Base-by-base conservation (phyloP, 2,329 filamentous ascomycete genomes). In the Neocucurbitaria cava region DNA sequence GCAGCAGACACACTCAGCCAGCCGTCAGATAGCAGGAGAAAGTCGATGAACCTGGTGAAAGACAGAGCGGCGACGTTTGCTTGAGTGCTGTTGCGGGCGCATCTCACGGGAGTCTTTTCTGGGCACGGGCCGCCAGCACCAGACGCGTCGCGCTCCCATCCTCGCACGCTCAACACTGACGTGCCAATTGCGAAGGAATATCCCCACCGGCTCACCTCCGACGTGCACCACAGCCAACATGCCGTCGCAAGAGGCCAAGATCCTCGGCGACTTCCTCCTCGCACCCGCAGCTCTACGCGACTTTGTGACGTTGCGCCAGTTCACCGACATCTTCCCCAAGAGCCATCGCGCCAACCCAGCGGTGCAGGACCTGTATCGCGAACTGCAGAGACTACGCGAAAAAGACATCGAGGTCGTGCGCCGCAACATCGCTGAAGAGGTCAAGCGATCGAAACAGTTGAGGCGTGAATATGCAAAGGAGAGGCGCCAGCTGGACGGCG, bases 191-290 rank as follows among this genome's bases (percentile, higher is more conserved):
- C 28, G 31, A 28, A 24, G 28, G 11, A 9, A 7, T 13, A 11
- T 13, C 21, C 28, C 26, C 0, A 17, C 28, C 9, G 2, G 15
- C 33, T 42, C 43, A 20, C 41, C n/a, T 8, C 31, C 38, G 4
- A 30, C 56, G 15, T 30, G 36, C 26, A 8, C 46, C 49, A 41
- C 38, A 17, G 47, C 48, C 31, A 58, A 59, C 56, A 92, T 92
- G 89, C 80, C 90, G 3, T 87, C 89, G 8, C 88, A 87, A 40
- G 92, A 96, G 78, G 81, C 85, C 51, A 84, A 86, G 24, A 90
- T 96, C 61, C 84, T 96, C 46, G 82, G 83, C 68, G 88, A 89
- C 75, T 96, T 94, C 73, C 85, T 96, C 54, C 84, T 96, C 31
- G 82, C 88, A 26, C 90, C 92, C 11, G 88, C 91, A 7, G 83